Conservation (phyloP, 441 rosid species). For the Daphne laureola region DNA sequence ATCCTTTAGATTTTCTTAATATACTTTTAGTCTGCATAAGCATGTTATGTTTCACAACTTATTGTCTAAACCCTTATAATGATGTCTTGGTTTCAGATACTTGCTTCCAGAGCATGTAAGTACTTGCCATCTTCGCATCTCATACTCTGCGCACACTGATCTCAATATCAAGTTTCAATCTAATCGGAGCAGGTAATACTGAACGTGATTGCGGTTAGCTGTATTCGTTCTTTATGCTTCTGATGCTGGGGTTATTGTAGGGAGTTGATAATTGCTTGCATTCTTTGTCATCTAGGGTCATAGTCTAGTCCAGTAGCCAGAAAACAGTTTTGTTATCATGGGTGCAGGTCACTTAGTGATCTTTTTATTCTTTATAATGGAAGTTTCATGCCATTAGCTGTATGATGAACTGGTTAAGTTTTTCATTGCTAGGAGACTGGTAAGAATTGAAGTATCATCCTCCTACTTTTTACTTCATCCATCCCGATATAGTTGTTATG, state of each 20-base stretch:
- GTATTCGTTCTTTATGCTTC: constrained; percentile 13
- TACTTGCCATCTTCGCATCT: constrained; percentile 75
- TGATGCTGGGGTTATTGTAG: constrained; percentile 10
- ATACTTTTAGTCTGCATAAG: too few species aligned
- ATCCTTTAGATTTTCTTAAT: too few species aligned
- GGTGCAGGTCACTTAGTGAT: constrained; percentile 42
- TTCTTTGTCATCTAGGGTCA: constrained; percentile 43
- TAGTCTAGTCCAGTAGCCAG: constrained; percentile 51
- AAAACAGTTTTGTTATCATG: constrained; percentile 41
- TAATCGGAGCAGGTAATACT: constrained; percentile 87
- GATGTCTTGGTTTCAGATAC: constrained; percentile 44
- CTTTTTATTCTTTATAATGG: constrained; percentile 31
- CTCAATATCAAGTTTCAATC: constrained; percentile 98
- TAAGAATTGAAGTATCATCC: too few species aligned
- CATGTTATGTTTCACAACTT: background rate
- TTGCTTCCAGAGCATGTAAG: constrained; percentile 84
- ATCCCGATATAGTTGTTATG: too few species aligned
- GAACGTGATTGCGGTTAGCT: constrained; percentile 11
- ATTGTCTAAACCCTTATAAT: constrained; percentile 4
- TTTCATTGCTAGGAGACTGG: too few species aligned
- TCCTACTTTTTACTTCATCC: too few species aligned
- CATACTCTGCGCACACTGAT: constrained; percentile 97
- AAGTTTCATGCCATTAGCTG: constrained; percentile 14
- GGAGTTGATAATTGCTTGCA: constrained; percentile 28
- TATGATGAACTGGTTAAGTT: too few species aligned